Evolutionary conservation across 1,139 yeast genomes (phyloP).

Genomic region (Hansenula sp.): DNA sequence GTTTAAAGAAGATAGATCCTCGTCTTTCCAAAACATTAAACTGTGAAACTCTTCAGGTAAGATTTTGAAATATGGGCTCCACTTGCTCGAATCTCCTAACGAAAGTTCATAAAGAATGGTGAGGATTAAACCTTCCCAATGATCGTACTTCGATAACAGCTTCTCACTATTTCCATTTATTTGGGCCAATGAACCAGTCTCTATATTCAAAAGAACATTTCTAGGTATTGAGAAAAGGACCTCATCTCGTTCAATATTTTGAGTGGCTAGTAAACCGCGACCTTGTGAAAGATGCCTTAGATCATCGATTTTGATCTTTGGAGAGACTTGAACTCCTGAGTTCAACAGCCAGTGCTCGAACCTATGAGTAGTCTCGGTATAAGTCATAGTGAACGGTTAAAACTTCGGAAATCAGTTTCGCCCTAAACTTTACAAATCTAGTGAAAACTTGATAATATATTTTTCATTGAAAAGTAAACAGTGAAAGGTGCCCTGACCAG

Average conservation of each 20-base stretch:
- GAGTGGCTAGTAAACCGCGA: conserved; percentile 67
- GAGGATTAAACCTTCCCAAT: conserved; percentile 78
- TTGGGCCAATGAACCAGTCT: conserved; percentile 44
- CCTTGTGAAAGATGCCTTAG: conserved; percentile 61
- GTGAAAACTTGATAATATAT: not conserved
- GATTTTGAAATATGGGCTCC: conserved; percentile 69
- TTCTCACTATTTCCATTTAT: conserved; percentile 32
- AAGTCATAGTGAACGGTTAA: not conserved
- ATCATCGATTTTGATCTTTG: conserved; percentile 59
- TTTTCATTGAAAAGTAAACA: not conserved
- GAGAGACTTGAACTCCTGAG: conserved; percentile 45
- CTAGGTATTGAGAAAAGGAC: conserved; percentile 69
- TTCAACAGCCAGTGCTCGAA: conserved; percentile 45
- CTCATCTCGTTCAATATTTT: conserved; percentile 57
- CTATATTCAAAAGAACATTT: conserved; percentile 49
- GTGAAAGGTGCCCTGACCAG: not conserved
- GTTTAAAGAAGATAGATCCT: conserved; percentile 40
- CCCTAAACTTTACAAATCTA: not conserved
- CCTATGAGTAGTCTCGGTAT: conserved; percentile 5
- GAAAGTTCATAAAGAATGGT: conserved; percentile 56
- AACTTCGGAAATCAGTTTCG: too few species aligned
- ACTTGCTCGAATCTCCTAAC: conserved; percentile 42
- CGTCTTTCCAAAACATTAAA: conserved; percentile 73
- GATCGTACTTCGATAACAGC: conserved; percentile 42
- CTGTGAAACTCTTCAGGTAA: conserved; percentile 66